Evolutionary conservation across 257 asterid genomes (phyloP), one percentile per base, ranked within the genome.

Genomic region (Solanum medicagineum): DNA sequence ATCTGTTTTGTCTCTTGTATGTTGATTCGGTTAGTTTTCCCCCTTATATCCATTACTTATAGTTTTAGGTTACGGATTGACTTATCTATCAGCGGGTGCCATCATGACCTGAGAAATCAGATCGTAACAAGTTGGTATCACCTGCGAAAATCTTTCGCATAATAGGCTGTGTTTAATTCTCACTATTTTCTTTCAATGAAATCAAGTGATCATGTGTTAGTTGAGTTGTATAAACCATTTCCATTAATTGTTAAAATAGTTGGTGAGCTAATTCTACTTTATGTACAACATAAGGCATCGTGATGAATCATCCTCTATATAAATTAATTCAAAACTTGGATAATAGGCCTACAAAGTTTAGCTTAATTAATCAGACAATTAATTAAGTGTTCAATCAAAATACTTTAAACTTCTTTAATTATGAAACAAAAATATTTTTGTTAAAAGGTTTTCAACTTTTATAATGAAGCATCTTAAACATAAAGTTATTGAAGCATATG

Each of bases 191-290:
- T 66, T 66, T 29, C 45, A 66, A 69, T 7, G 81, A 75, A 84
- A 85, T 69, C 81, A 83, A 87, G 88, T 3, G 36, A 32, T 86
- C 55, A 85, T 65, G 84, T 47, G 84, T 86, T 88, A 83, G 94
- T 90, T 90, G 90, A 70, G 79, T 56, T 65, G 11, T 68, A 65
- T 79, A 51, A 85, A 69, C 77, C 85, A 81, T 85, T 71, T 51
- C 53, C 70, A 42, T 56, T 81, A 70, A 71, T 47, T 74, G 84
- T 85, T 85, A 83, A 89, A 70, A 69, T 84, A 88, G 88, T 90
- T 85, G 90, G 87, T 84, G 82, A 90, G 81, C 88, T 85, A 91
- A 89, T 91, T 60, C 87, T 24, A 81, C 17, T 51, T 19, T 53
- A 54, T 51, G 10, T 53, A 54, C n/a, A 56, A 10, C 16, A 45